phyloP scores from a whole-genome alignment of 1,284 basidiomycete species.

The Hemileia vastatrix region DNA sequence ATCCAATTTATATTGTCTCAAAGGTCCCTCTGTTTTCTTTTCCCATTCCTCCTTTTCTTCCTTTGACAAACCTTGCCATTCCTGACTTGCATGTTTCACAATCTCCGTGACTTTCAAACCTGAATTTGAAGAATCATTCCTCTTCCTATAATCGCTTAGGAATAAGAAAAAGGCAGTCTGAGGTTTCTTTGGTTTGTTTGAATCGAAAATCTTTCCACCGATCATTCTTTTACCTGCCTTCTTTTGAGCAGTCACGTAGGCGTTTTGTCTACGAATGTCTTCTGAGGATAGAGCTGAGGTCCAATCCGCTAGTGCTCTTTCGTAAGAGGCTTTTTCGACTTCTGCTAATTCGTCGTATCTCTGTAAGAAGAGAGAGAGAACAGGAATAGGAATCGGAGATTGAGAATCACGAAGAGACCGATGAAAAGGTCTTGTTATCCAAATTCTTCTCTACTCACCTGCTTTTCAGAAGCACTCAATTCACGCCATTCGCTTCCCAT shows the following conservation, averaged over 20 bases:
- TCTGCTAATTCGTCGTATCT: constrained; percentile 31
- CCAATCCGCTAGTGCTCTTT: constrained; percentile 34
- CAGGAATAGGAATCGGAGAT: no score
- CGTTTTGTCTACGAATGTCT: constrained; percentile 39
- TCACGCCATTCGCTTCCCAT: constrained; percentile 34
- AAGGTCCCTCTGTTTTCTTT: no score
- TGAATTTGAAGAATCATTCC: no score
- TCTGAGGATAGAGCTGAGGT: constrained; percentile 33
- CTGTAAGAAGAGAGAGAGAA: background rate
- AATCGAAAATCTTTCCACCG: constrained; percentile 31
- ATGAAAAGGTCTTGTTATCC: background rate
- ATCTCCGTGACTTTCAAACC: no score
- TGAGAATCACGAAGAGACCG: no score
- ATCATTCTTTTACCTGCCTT: constrained; percentile 32
- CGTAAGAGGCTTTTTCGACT: constrained; percentile 31
- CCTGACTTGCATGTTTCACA: no score
- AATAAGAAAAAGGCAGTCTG: constrained; percentile 37
- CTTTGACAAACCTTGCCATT: no score
- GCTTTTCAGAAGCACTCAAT: constrained; percentile 28
- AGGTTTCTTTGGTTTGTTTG: constrained; percentile 35
- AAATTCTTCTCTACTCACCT: constrained; percentile 10
- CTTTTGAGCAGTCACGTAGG: constrained; percentile 32
- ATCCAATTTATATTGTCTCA: no score
- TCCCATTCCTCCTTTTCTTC: no score
- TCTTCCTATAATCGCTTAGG: no score